Evolutionary conservation across 2,329 filamentous ascomycete species (phyloP), one percentile per base, ranked within the genome.

Genomic region (Paecilomyces dactylethromorphus): DNA sequence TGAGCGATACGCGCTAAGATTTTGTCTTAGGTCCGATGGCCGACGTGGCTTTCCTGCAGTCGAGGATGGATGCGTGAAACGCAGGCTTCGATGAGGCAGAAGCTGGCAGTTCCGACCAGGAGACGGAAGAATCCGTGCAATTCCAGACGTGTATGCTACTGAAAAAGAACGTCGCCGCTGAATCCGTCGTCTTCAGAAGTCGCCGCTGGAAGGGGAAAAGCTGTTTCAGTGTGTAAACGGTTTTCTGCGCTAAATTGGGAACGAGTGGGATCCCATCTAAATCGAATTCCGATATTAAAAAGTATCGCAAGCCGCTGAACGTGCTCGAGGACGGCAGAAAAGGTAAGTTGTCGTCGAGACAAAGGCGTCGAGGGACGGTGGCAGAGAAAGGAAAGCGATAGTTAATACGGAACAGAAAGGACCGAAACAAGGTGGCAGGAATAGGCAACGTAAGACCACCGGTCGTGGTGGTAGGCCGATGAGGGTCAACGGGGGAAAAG

Each of bases 391-490:
- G 62, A 63, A 62, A 65, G 62, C 57, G 59, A 65, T 59, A 64
- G 63, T 7, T 67, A 64, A 65, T 64, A 68, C 69, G 70, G 63
- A 72, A 65, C 67, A 71, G 70, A 71, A 71, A 71, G 70, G 66
- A 69, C 68, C 62, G 56, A 54, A 49, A 21, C 54, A 63, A 70
- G 67, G 68, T 71, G 69, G 69, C 69, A 72, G 71, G 71, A 72
- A 62, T 64, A 59, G 67, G 22, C 50, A 22, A 29, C 50, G 26
- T 29, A 24, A 52, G 50, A 29, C 50, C 11, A 52, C 22, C 49
- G 10, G 50, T 11, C n/a, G 35, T 18, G 15, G 35, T 45, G 3
- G 35, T 45, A 45, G 35, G 35, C n/a, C 35, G 7, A 45, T 15
- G 15, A 45, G 35, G 15, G 18, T 21, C 6, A 29, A 18, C n/a